These are phyloP conservation scores for Lactifluus piperatus DNA, from an alignment of 768 basidiomycete genomes.

Conservation along the genomic window DNA sequence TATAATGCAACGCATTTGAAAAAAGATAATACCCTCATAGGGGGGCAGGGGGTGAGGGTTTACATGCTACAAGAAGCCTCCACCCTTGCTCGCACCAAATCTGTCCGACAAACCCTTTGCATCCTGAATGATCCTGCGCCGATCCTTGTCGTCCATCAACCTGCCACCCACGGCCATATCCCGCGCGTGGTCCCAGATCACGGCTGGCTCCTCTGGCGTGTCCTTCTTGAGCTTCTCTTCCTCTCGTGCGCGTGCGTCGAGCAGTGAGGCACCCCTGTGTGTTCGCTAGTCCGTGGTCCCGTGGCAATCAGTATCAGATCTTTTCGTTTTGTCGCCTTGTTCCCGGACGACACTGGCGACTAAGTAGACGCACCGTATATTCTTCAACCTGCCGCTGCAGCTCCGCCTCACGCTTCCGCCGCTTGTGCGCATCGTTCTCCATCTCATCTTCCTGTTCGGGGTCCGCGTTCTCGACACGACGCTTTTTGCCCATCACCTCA, in stretches of 20 bases:
- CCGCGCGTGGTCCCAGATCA: slow-evolving; percentile 86
- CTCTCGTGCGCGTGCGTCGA: slow-evolving; percentile 34
- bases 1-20: no score
- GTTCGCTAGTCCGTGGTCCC: slow-evolving; percentile 20
- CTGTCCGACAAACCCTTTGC: slow-evolving; percentile 74
- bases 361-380: slow-evolving; percentile 50
- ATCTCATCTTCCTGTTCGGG: slow-evolving; percentile 29
- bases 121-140: slow-evolving; percentile 71
- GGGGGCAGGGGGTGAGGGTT: neutral
- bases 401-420: slow-evolving; percentile 56
- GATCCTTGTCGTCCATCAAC: slow-evolving; percentile 81
- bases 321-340: neutral
- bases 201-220: slow-evolving; percentile 46
- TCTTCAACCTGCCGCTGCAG: slow-evolving; percentile 68
- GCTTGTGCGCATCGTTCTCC: slow-evolving; percentile 41
- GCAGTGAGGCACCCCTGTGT: slow-evolving; percentile 22
- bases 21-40: no score
- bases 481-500: slow-evolving; percentile 88
- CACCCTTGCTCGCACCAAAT: slow-evolving; percentile 67
- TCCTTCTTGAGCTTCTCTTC: slow-evolving; percentile 35
- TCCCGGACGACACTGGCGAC: neutral
- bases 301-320: neutral
- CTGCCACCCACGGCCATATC: slow-evolving; percentile 86
- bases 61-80: slow-evolving; percentile 45
- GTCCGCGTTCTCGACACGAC: slow-evolving; percentile 51